phyloP scores from a whole-genome alignment of 371 early-diverging fungal genomes.

The Mortierella sp. region DNA sequence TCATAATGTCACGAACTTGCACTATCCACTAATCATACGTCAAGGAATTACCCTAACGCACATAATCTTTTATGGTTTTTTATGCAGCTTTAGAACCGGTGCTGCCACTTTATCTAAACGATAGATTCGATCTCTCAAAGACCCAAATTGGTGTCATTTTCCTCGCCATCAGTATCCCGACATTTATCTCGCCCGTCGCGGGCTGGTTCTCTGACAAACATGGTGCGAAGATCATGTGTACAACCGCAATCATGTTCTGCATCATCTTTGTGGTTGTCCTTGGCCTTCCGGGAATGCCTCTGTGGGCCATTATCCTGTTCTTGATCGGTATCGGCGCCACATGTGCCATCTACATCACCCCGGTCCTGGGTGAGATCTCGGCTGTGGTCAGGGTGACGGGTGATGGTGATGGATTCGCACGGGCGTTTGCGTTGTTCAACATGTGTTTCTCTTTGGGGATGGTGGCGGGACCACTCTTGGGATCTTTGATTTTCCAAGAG shows the following conservation, averaged over 20 bases:
- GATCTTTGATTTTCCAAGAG: constrained; percentile 33
- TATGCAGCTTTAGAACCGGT: constrained; percentile 58
- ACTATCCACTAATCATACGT: too few relatives aligned
- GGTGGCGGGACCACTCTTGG: constrained; percentile 37
- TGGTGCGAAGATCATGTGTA: constrained; percentile 56
- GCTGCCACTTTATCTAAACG: constrained; percentile 61
- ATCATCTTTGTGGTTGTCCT: constrained; percentile 55
- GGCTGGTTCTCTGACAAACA: constrained; percentile 60
- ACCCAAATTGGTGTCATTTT: constrained; percentile 64
- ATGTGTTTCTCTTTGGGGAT: constrained; percentile 56
- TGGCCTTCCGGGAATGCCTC: constrained; percentile 47
- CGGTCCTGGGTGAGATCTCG: constrained; percentile 61
- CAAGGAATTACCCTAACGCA: too few relatives aligned
- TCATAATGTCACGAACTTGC: neutral
- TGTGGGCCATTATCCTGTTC: constrained; percentile 53
- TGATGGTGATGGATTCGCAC: constrained; percentile 58
- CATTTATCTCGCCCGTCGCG: constrained; percentile 59
- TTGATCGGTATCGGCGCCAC: constrained; percentile 58
- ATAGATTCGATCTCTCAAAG: constrained; percentile 61
- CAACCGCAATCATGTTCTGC: constrained; percentile 53
- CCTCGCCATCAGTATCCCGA: constrained; percentile 61
- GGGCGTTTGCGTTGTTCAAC: constrained; percentile 62
- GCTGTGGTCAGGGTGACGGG: constrained; percentile 54
- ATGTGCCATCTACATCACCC: constrained; percentile 56
- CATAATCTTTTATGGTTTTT: neutral